Evolutionary conservation across 176 grass and related monocot species (phyloP).

Genomic region (Musa itinerans): DNA sequence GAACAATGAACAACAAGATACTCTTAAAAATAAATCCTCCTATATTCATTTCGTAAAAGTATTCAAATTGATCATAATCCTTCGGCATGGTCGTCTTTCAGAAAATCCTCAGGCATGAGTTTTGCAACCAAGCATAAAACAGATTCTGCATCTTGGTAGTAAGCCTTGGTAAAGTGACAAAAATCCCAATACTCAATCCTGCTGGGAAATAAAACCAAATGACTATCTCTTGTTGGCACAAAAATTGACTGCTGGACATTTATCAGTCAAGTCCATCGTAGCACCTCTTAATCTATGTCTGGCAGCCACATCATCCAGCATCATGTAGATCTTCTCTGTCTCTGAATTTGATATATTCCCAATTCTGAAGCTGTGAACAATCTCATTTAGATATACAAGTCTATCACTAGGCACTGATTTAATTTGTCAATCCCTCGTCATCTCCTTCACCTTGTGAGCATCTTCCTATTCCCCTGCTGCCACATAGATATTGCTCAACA

Average conservation of each 20-base stretch:
- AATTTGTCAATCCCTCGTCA: conserved; percentile 28
- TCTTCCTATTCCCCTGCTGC: conserved; percentile 52
- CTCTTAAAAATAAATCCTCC: no score
- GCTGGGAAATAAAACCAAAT: neutral
- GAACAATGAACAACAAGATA: no score
- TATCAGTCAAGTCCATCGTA: neutral
- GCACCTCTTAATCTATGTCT: neutral
- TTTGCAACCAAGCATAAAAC: neutral
- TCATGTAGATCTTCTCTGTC: conserved; percentile 39
- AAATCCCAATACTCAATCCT: neutral
- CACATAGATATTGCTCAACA: conserved; percentile 59
- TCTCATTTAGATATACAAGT: conserved; percentile 47
- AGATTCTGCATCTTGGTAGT: neutral
- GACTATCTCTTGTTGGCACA: neutral
- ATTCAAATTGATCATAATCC: no score
- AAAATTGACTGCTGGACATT: neutral
- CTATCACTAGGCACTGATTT: conserved; percentile 45
- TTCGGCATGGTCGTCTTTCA: no score
- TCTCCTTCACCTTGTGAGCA: conserved; percentile 45
- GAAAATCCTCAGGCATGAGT: no score
- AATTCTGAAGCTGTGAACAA: conserved; percentile 32
- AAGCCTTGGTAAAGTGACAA: neutral
- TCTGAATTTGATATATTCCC: conserved; percentile 28
- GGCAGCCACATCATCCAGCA: conserved; percentile 39
- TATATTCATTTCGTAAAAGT: no score